Conservation (phyloP, 345 rosid species). For the Dimocarpus longan region DNA sequence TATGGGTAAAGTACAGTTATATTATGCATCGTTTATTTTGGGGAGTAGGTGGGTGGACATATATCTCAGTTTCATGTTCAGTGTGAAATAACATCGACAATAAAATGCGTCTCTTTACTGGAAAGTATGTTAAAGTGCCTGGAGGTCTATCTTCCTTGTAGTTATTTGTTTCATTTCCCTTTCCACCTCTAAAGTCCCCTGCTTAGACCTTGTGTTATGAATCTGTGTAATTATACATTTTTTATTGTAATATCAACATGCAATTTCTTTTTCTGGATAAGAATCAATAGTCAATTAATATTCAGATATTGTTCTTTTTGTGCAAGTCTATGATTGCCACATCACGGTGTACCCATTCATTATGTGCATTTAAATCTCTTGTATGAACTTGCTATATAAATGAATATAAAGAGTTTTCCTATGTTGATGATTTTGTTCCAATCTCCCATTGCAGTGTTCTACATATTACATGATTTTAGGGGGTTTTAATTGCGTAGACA, state of each 20-base stretch:
- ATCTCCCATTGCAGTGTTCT: neutral
- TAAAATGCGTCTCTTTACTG: neutral
- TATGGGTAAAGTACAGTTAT: neutral
- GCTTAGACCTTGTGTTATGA: neutral
- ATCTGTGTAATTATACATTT: neutral
- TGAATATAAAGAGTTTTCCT: neutral
- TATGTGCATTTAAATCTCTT: neutral
- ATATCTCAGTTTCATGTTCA: neutral
- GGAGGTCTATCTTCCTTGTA: neutral
- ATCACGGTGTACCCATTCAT: neutral
- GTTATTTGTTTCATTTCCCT: neutral
- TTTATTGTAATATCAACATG: neutral
- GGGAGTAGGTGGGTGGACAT: neutral
- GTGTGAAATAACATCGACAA: neutral
- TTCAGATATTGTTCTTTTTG: neutral
- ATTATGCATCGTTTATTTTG: neutral
- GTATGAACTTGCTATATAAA: neutral
- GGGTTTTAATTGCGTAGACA: neutral
- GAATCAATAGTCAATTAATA: neutral
- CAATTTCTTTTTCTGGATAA: neutral
- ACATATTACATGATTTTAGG: neutral
- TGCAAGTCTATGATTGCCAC: neutral
- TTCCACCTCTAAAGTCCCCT: neutral
- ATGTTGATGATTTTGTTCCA: neutral
- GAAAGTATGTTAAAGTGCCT: neutral